Conservation (phyloP, 2,329 filamentous ascomycete genomes). For the Tolypocladium tropicale region DNA sequence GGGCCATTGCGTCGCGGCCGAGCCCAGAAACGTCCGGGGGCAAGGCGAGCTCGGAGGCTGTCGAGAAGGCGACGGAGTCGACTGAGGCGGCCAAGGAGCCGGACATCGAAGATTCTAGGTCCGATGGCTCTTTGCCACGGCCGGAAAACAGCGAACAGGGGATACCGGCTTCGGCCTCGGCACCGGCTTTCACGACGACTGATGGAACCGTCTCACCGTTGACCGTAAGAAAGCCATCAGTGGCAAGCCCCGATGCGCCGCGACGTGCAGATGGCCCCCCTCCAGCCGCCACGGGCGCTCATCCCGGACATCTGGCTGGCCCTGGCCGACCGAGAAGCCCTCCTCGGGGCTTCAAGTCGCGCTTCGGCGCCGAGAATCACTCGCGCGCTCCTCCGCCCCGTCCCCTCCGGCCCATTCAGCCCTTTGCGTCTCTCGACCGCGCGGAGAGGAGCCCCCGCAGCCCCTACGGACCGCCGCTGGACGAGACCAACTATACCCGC, state of each 20-base stretch:
- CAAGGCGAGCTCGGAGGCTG: not conserved
- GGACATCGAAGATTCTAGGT: not conserved
- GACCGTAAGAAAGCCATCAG: not conserved
- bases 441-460: constrained; percentile 7
- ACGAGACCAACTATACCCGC: constrained; percentile 4
- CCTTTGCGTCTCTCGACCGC: constrained; percentile 10
- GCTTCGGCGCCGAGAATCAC: constrained; percentile 11
- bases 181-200: not conserved
- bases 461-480: constrained; percentile 6
- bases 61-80: not conserved
- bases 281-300: not conserved
- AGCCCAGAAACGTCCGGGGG: not conserved
- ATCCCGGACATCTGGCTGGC: not conserved
- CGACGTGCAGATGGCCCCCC: not conserved
- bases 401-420: constrained; percentile 11
- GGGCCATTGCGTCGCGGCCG: constrained; percentile 15
- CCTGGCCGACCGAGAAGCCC: not conserved
- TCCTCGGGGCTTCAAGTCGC: constrained; percentile 12
- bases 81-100: not conserved
- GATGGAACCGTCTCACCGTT: not conserved
- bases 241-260: not conserved
- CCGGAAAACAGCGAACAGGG: not conserved
- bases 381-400: constrained; percentile 10
- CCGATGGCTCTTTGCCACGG: not conserved
- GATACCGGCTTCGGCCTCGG: not conserved